A percentile compares a stretch with the other conserved stretches of the same genome.
Evolutionary conservation across 257 asterid genomes (phyloP).

Genomic region (Thymus quinquecostatus): DNA sequence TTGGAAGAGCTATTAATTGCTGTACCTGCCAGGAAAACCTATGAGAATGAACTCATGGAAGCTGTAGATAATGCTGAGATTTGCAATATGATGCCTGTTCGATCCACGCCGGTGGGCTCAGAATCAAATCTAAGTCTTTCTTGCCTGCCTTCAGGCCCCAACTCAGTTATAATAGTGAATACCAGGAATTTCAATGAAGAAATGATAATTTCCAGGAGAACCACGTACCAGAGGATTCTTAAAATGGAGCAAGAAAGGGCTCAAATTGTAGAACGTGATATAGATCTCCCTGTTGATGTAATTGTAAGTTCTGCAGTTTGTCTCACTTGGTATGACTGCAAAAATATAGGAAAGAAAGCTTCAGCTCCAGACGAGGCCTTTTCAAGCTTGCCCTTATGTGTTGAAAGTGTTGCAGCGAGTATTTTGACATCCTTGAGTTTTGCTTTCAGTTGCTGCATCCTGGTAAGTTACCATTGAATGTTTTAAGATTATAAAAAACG

Average conservation of each 20-base stretch:
- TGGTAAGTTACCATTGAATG: constrained; percentile 61
- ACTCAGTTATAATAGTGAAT: constrained; percentile 70
- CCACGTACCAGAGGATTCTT: constrained; percentile 88
- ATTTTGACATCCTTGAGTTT: constrained; percentile 84
- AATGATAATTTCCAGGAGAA: constrained; percentile 91
- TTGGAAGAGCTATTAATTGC: constrained; percentile 60
- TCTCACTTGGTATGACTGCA: constrained; percentile 90
- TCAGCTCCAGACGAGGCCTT: constrained; percentile 76
- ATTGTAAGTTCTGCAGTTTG: constrained; percentile 71
- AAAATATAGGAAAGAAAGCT: constrained; percentile 80
- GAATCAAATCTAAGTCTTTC: constrained; percentile 50
- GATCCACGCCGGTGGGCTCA: constrained; percentile 43
- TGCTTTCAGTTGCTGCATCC: constrained; percentile 92
- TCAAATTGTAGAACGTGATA: constrained; percentile 88
- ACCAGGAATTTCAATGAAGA: constrained; percentile 77
- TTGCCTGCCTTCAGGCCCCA: constrained; percentile 46
- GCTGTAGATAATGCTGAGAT: constrained; percentile 47
- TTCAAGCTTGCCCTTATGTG: constrained; percentile 82
- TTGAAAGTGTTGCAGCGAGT: constrained; percentile 87
- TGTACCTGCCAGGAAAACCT: constrained; percentile 54
- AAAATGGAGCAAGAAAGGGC: constrained; percentile 83
- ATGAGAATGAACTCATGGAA: constrained; percentile 38
- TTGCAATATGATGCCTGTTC: constrained; percentile 48
- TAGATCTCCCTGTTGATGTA: constrained; percentile 77
- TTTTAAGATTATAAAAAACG: constrained; percentile 25